Evolutionary conservation across 331 rosid genomes (phyloP).

Genomic region (Telfairia occidentalis): DNA sequence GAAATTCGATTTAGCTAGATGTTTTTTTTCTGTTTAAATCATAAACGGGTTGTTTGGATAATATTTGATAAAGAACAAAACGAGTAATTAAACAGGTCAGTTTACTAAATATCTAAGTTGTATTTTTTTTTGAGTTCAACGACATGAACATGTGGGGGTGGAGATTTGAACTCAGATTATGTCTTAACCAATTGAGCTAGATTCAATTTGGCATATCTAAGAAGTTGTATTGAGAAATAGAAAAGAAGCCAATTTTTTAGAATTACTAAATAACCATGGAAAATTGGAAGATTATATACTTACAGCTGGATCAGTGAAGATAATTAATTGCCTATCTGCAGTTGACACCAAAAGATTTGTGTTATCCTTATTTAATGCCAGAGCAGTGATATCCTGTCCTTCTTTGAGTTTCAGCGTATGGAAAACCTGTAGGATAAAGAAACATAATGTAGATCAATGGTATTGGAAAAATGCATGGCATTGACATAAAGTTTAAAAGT

Average conservation of each 20-base stretch:
- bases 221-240: not conserved
- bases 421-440: constrained; percentile 46
- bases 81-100: not conserved
- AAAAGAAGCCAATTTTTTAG: not conserved
- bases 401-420: constrained; percentile 53
- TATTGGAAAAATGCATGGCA: not conserved
- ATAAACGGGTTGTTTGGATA: not conserved
- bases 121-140: too few species aligned
- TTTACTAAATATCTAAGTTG: not conserved
- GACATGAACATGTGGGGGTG: too few species aligned
- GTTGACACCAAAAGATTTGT: constrained; percentile 93
- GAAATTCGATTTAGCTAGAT: too few species aligned
- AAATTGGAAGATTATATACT: constrained; percentile 28
- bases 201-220: too few species aligned
- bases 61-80: not conserved
- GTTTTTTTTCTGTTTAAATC: not conserved
- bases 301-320: constrained; percentile 92
- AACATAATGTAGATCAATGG: not conserved
- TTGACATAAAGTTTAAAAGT: not conserved
- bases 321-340: constrained; percentile 61
- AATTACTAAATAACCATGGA: not conserved
- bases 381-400: constrained; percentile 81
- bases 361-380: constrained; percentile 70
- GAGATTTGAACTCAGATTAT: too few species aligned
- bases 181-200: too few species aligned